Evolutionary conservation across 2,329 filamentous ascomycete genomes (phyloP).

Genomic region (Dothistroma septosporum): DNA sequence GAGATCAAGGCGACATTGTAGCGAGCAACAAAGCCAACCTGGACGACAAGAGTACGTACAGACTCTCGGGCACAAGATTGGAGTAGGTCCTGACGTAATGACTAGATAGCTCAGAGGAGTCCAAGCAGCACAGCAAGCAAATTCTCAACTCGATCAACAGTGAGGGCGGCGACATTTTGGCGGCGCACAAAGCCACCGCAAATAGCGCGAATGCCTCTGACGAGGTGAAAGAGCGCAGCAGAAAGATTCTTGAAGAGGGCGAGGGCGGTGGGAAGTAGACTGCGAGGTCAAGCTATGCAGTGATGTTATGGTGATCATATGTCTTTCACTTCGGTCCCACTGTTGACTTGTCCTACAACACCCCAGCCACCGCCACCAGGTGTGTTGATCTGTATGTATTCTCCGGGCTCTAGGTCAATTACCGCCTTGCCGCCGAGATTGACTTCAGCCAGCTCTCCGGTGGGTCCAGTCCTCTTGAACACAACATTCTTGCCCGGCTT

Average conservation of each 20-base stretch:
- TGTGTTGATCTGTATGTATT: conserved; percentile 32
- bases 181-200: conserved; percentile 57
- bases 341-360: neutral
- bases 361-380: conserved; percentile 13
- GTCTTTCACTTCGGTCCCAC: too few relatives aligned
- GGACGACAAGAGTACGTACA: conserved; percentile 48
- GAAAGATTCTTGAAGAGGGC: conserved; percentile 34
- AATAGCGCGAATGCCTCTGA: conserved; percentile 48
- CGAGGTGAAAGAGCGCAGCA: conserved; percentile 55
- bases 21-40: conserved; percentile 59
- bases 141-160: conserved; percentile 49
- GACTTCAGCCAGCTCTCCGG: conserved; percentile 13
- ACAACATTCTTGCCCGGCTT: conserved; percentile 29
- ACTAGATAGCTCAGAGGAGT: conserved; percentile 49
- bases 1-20: conserved; percentile 39
- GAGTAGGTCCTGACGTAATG: neutral
- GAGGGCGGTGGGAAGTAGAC: conserved; percentile 4
- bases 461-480: conserved; percentile 24
- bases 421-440: conserved; percentile 25
- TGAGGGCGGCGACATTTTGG: conserved; percentile 42
- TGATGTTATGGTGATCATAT: too few relatives aligned
- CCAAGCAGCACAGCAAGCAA: conserved; percentile 53
- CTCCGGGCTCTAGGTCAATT: conserved; percentile 18
- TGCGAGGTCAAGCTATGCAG: too few relatives aligned
- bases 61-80: neutral